Conservation (phyloP, 1,139 yeast genomes). For the Suhomyces wounanorum region DNA sequence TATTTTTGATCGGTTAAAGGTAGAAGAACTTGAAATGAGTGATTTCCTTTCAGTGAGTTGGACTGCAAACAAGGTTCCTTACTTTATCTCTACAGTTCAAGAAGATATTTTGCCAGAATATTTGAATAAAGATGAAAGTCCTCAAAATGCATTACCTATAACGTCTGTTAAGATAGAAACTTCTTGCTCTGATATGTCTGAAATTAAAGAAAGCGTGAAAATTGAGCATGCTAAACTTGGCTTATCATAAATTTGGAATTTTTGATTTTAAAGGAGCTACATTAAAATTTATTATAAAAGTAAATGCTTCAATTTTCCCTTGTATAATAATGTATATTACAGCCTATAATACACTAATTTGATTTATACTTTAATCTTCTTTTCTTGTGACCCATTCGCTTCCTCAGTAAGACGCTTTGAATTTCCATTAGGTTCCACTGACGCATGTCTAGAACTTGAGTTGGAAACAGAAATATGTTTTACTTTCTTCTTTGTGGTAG, state of each 20-base stretch:
- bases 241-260: not conserved
- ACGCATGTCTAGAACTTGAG: constrained; percentile 39
- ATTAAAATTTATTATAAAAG: not conserved
- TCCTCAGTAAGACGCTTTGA: constrained; percentile 16
- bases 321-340: constrained; percentile 12
- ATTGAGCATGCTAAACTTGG: not conserved
- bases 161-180: not conserved
- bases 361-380: constrained; percentile 8
- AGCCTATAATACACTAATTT: constrained; percentile 7
- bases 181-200: not conserved
- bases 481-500: constrained; percentile 42
- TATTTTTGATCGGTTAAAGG: constrained; percentile 61
- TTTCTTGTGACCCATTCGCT: constrained; percentile 4
- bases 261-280: not conserved
- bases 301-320: not conserved
- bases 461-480: constrained; percentile 29
- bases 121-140: constrained; percentile 14
- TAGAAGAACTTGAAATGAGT: constrained; percentile 65
- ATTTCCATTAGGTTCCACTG: constrained; percentile 32
- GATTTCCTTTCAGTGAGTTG: constrained; percentile 77
- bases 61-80: constrained; percentile 85
- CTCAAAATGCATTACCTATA: not conserved
- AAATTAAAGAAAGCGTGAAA: not conserved
- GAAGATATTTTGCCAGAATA: constrained; percentile 24
- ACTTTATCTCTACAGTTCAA: constrained; percentile 74